Evolutionary conservation across 768 basidiomycete genomes (phyloP).

Genomic region (Leucocoprinus leucothites): DNA sequence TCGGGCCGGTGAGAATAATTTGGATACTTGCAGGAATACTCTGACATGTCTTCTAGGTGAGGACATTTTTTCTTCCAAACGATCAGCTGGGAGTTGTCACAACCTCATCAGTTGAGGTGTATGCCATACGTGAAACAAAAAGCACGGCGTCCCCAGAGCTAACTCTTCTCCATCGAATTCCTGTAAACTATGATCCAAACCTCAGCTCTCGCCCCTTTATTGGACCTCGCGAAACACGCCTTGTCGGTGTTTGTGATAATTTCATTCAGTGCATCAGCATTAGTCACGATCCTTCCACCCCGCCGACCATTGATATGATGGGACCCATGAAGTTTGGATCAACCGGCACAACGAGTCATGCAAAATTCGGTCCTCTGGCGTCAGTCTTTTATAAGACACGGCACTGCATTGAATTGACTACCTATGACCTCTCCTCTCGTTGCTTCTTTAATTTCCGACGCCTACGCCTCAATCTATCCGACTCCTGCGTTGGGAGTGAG

Average conservation of each 20-base stretch:
- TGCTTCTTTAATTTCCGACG: no score
- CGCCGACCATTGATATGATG: not conserved
- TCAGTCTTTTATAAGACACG: no score
- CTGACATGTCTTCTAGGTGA: not conserved
- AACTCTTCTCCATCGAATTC: not conserved
- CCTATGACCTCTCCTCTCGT: no score
- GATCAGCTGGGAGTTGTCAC: not conserved
- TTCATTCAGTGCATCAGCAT: not conserved
- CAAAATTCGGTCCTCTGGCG: no score
- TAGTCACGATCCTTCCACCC: not conserved
- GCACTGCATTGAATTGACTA: no score
- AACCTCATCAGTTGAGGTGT: not conserved
- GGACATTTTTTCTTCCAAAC: not conserved
- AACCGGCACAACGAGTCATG: no score
- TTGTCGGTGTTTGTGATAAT: not conserved
- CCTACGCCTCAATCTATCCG: no score
- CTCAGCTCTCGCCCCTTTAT: not conserved
- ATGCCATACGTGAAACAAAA: not conserved
- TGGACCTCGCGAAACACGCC: not conserved
- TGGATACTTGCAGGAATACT: no score
- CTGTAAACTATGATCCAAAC: not conserved
- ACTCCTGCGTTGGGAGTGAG: no score
- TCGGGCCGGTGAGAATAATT: no score
- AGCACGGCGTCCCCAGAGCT: not conserved
- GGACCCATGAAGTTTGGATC: not conserved